Percentiles rank a stretch among this genome's conserved stretches.
Conservation (phyloP, 352 stramenopile species). For the Discostella stelligera region DNA sequence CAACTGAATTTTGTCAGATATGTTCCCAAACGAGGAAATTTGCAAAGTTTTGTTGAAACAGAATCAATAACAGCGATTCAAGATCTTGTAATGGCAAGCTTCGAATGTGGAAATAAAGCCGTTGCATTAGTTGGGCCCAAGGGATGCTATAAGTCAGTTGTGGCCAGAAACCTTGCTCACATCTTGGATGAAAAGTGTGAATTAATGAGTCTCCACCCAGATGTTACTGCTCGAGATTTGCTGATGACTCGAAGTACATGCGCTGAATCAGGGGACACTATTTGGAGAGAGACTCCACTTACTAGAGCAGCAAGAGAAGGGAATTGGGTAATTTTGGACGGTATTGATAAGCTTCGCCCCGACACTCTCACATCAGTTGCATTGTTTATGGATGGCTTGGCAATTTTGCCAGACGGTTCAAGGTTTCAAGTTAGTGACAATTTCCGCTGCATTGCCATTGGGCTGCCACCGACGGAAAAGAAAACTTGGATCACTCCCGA, state of each 20-base stretch:
- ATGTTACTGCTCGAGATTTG: slow-evolving; percentile 91
- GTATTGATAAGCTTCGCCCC: slow-evolving; percentile 88
- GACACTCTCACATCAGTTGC: slow-evolving; percentile 89
- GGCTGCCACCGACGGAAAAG: slow-evolving; percentile 41
- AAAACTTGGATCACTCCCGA: slow-evolving; percentile 57
- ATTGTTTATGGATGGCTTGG: slow-evolving; percentile 86
- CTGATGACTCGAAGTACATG: slow-evolving; percentile 88
- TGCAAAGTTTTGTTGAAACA: slow-evolving; percentile 50
- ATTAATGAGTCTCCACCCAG: slow-evolving; percentile 90
- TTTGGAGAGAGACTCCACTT: slow-evolving; percentile 90
- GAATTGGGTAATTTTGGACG: slow-evolving; percentile 88
- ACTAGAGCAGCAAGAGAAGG: slow-evolving; percentile 87
- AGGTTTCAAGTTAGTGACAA: slow-evolving; percentile 78
- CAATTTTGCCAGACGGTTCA: slow-evolving; percentile 87
- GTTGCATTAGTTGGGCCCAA: slow-evolving; percentile 58
- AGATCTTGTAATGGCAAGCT: slow-evolving; percentile 51
- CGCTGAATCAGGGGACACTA: slow-evolving; percentile 84
- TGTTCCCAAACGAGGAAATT: slow-evolving; percentile 1
- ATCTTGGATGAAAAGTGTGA: slow-evolving; percentile 52
- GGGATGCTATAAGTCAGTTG: slow-evolving; percentile 63
- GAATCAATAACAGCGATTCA: slow-evolving; percentile 43
- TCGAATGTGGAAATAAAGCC: slow-evolving; percentile 44
- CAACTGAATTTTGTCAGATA: slow-evolving; percentile 12
- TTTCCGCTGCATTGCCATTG: slow-evolving; percentile 59
- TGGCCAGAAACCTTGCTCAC: slow-evolving; percentile 46